Percentiles rank a stretch among this genome's conserved stretches.
These are phyloP conservation scores for Paxillus involutus DNA, from an alignment of 768 basidiomycete genomes.

Conservation along the genomic window DNA sequence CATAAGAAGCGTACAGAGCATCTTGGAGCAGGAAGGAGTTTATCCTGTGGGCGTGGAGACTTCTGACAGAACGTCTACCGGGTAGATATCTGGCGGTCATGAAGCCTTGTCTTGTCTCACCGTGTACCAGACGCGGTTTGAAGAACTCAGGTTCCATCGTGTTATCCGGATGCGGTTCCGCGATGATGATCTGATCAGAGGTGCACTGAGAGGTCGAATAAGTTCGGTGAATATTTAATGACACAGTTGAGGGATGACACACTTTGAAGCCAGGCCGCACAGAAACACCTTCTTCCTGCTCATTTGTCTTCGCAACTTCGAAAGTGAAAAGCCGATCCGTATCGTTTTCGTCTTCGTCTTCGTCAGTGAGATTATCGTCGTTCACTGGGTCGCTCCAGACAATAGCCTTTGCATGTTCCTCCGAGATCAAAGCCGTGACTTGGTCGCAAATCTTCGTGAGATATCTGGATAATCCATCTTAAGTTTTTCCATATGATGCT, in stretches of 20 bases:
- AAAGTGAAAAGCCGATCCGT: conserved; percentile 54
- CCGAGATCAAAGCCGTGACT: conserved; percentile 24
- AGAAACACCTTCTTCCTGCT: conserved; percentile 53
- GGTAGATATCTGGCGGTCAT: conserved; percentile 33
- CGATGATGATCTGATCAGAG: too few species aligned
- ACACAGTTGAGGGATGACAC: background rate
- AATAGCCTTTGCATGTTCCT: conserved; percentile 38
- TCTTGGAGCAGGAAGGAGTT: conserved; percentile 20
- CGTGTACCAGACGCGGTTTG: conserved; percentile 34
- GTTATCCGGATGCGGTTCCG: background rate
- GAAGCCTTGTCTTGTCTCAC: conserved; percentile 45
- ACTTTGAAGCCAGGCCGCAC: conserved; percentile 48
- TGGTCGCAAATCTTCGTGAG: conserved; percentile 53
- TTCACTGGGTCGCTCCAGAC: conserved; percentile 37
- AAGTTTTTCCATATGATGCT: too few species aligned
- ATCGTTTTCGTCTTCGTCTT: conserved; percentile 42
- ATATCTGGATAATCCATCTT: conserved; percentile 34
- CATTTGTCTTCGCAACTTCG: conserved; percentile 54
- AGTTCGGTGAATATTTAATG: too few species aligned
- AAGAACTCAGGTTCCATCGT: conserved; percentile 24
- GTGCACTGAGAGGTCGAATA: too few species aligned
- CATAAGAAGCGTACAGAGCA: conserved; percentile 18
- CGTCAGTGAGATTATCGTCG: conserved; percentile 25
- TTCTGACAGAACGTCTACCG: conserved; percentile 9
- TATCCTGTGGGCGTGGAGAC: conserved; percentile 3